These are phyloP conservation scores for Sporothrix pseudoabietina DNA, from an alignment of 2,329 filamentous ascomycete genomes.

Conservation along the genomic window DNA sequence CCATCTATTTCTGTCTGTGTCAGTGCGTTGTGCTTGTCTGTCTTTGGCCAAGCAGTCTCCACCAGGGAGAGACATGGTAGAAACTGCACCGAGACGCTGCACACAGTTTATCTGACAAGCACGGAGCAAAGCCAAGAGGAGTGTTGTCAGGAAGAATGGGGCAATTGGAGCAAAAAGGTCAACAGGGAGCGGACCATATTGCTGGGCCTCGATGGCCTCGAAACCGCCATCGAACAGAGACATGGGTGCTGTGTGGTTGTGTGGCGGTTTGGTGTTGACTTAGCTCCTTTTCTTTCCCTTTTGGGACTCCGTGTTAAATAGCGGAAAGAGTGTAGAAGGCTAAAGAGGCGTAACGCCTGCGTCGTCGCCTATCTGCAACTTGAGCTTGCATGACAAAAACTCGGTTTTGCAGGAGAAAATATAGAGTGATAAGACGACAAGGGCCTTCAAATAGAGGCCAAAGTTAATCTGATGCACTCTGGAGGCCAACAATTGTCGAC, in stretches of 20 bases:
- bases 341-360: conserved; percentile 14
- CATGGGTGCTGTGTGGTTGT: neutral
- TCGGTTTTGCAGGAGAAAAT: neutral
- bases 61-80: conserved; percentile 4
- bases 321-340: neutral
- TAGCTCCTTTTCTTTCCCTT: neutral
- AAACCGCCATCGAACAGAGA: conserved; percentile 4
- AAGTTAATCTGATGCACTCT: conserved; percentile 6
- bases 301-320: neutral
- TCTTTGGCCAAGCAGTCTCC: conserved; percentile 4
- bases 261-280: neutral
- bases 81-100: conserved; percentile 15
- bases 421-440: neutral
- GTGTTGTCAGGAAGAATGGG: neutral
- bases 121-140: conserved; percentile 10
- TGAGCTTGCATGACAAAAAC: neutral
- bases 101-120: neutral
- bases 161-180: neutral
- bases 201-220: neutral
- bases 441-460: neutral
- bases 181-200: neutral
- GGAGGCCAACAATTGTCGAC: neutral
- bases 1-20: neutral
- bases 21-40: neutral
- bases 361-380: neutral